These are phyloP conservation scores for Alternaria arborescens DNA, from an alignment of 2,329 filamentous ascomycete species.

Conservation along the genomic window DNA sequence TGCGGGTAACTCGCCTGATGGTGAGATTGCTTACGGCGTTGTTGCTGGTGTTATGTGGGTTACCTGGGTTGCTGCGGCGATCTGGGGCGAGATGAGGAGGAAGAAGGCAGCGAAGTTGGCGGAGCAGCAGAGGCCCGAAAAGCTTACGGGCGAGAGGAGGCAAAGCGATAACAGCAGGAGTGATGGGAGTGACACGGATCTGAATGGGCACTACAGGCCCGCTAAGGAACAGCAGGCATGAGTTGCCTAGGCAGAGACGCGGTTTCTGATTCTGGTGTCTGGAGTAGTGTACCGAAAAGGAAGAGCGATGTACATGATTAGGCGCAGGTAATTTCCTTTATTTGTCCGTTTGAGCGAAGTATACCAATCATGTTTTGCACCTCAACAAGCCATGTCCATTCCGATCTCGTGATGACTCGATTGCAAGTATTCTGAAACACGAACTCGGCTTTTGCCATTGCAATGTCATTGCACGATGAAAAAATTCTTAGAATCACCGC, in stretches of 20 bases:
- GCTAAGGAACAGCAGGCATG: background rate
- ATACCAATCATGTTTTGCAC: background rate
- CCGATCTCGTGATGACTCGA: background rate
- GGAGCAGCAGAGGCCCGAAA: background rate
- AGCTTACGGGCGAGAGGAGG: background rate
- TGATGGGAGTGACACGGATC: background rate
- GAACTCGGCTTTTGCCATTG: too few relatives aligned
- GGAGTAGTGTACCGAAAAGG: background rate
- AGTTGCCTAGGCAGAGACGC: background rate
- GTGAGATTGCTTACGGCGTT: constrained; percentile 60
- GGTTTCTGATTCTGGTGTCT: background rate
- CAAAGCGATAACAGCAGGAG: background rate
- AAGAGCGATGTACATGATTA: background rate
- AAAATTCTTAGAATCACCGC: background rate
- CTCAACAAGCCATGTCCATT: background rate
- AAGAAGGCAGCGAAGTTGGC: constrained; percentile 7
- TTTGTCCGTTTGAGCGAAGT: background rate
- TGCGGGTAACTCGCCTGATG: constrained; percentile 48
- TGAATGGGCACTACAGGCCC: background rate
- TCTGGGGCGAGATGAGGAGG: constrained; percentile 42
- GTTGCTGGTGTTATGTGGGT: constrained; percentile 59
- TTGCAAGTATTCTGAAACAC: background rate
- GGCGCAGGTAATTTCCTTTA: background rate
- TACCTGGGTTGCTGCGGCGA: constrained; percentile 39
- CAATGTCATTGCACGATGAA: background rate